Base-by-base conservation (phyloP, 2,329 filamentous ascomycete genomes). In the Fusarium veterinarium region DNA sequence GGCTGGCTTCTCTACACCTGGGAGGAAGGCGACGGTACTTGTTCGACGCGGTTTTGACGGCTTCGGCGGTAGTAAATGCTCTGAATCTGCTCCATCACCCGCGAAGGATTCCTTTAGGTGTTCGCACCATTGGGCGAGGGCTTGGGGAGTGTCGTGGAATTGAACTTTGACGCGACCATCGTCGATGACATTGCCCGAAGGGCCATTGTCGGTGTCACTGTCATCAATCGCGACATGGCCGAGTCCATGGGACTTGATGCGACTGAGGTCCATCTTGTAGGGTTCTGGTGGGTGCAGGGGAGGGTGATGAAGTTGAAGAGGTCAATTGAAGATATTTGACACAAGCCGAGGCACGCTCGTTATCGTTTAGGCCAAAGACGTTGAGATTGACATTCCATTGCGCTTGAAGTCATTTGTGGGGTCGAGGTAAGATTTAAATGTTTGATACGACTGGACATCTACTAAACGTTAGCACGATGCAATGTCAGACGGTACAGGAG, bases 141-240 rank as follows among this genome's bases (percentile, higher is more conserved):
- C 72, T 35, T 77, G 44, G 8, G 78, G 70, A 31, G 77, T 80
- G 20, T 74, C 65, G 60, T 81, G 79, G 41, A 81, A 79, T 20
- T 79, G 75, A 23, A 81, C 69, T 19, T 76, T 68, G 65, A 81
- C 79, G 60, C 79, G 79, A 31, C 79, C 79, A 53, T 81, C 79
- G 11, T 58, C 69, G 30, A 73, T 74, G 56, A 79, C 78, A 46
- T 74, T 75, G 49, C 77, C 77, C 16, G 79, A 73, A 4, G 75
- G 74, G 28, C 71, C 65, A 31, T 69, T 67, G 17, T 74, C 61
- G 31, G 64, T 63, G 12, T 72, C 62, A 25, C 52, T 65, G 53
- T 77, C 70, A 30, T 76, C 70, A 33, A 80, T 66, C 20, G 69
- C 64, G 38, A 80, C 52, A 33, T 79, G 78, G 40, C 79, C 78